Evolutionary conservation across 1,139 yeast genomes (phyloP).

Genomic region (Pneumocystis wakefieldiae): DNA sequence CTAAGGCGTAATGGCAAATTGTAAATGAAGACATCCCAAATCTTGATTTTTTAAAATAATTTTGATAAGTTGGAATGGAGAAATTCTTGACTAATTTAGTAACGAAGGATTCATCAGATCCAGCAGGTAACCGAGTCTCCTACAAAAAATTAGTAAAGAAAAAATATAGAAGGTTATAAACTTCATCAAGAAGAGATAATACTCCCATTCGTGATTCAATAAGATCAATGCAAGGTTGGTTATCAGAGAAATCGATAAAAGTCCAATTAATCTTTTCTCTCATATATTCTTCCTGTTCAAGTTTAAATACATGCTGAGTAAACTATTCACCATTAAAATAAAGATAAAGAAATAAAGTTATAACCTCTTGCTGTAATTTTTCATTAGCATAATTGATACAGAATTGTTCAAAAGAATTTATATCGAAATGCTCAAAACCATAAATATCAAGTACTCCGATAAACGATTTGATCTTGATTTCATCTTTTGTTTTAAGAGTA

Average conservation of each 20-base stretch:
- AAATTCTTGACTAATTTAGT: slow-evolving; percentile 78
- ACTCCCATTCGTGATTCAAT: slow-evolving; percentile 86
- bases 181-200: slow-evolving; percentile 70
- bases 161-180: background rate
- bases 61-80: slow-evolving; percentile 52
- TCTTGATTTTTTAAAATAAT: slow-evolving; percentile 82
- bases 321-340: slow-evolving; percentile 25
- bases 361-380: slow-evolving; percentile 73
- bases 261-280: slow-evolving; percentile 93
- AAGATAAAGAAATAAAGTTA: background rate
- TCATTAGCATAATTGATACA: slow-evolving; percentile 97
- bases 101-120: slow-evolving; percentile 84
- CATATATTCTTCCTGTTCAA: slow-evolving; percentile 90
- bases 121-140: slow-evolving; percentile 89
- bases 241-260: slow-evolving; percentile 88
- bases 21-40: slow-evolving; percentile 85
- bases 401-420: slow-evolving; percentile 90
- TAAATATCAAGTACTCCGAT: slow-evolving; percentile 96
- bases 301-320: slow-evolving; percentile 90
- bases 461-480: slow-evolving; percentile 41
- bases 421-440: slow-evolving; percentile 92
- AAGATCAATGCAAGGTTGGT: slow-evolving; percentile 90
- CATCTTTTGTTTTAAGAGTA: slow-evolving; percentile 58
- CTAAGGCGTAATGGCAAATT: slow-evolving; percentile 87
- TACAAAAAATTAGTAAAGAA: background rate